A percentile compares a stretch with the other conserved stretches of the same genome.
These are phyloP conservation scores for Neurospora crassa DNA, from an alignment of 2,329 filamentous ascomycete species.

Conservation along the genomic window DNA sequence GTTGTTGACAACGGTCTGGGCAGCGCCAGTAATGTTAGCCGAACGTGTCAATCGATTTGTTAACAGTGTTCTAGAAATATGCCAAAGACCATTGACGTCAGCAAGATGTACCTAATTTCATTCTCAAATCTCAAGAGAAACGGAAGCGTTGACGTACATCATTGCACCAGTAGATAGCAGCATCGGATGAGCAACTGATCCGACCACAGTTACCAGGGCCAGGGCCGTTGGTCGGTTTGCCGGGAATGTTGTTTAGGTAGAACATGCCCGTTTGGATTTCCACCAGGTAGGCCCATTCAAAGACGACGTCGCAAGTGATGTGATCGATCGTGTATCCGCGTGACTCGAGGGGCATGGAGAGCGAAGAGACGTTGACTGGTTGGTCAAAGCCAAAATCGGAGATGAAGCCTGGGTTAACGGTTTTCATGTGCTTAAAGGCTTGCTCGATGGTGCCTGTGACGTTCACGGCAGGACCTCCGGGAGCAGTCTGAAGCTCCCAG, in stretches of 20 bases:
- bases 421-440: constrained; percentile 10
- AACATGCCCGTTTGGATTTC: constrained; percentile 5
- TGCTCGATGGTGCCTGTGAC: constrained; percentile 15
- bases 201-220: constrained; percentile 12
- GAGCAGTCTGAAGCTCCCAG: constrained; percentile 12
- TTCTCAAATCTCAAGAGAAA: too few relatives aligned
- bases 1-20: background rate
- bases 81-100: too few relatives aligned
- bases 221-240: constrained; percentile 4
- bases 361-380: background rate
- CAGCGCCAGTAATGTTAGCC: background rate
- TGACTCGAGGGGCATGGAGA: background rate
- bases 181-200: constrained; percentile 14
- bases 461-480: constrained; percentile 6
- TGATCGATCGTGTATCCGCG: background rate
- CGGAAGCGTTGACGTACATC: constrained; percentile 1
- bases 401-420: constrained; percentile 14
- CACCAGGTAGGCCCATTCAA: background rate
- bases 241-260: constrained; percentile 6
- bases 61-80: too few relatives aligned
- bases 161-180: constrained; percentile 19
- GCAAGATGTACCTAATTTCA: too few relatives aligned
- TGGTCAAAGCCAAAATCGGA: constrained; percentile 5
- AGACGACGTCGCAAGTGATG: background rate
- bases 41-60: background rate